Evolutionary conservation across 2,329 filamentous ascomycete genomes (phyloP), one percentile per base, ranked within the genome.

Genomic region (Clarireedia hainanense): DNA sequence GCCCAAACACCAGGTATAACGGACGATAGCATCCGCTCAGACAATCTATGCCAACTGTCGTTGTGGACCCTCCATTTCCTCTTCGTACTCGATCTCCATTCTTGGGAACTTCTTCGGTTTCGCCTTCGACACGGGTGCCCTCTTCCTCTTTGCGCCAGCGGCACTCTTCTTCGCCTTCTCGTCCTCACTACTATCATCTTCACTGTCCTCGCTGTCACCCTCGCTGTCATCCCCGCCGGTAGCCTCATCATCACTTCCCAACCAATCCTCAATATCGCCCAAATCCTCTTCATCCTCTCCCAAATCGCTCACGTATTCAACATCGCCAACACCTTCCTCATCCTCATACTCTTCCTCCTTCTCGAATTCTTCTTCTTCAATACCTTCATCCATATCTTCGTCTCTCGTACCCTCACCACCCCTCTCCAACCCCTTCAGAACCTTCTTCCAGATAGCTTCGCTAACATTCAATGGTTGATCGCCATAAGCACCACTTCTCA

Each of bases 391-490:
- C 70, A 94, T 72, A 70, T 97, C 92, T 74, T 91, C 83, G 70
- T 96, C 92, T 54, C 89, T 79, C 61, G 82, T 78, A 46, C 87
- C 92, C 67, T 95, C 85, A 57, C 92, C 91, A 65, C 87, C 86
- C 64, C 88, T 81, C 79, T 99, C 94, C 72, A 99, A 79, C 3
- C 90, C 90, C 59, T 85, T 84, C 64, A 99, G 83, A 6, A 99
- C 94, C 80, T 91, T 95, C 80, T 95, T 95, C 94, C 94, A 99
- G 59, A 99, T 90, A 14, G 82, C 80, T 71, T 96, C 91, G 71
- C 95, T 94, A 51, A 96, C 91, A 69, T 99, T 99, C 62, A 99
- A 78, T 43, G 94, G 94, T 69, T 89, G 84, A 66, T 97, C 91
- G 54, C 94, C 94, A 72, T 99, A 97, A 3, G 91, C 91, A 47